Evolutionary conservation across 2,329 filamentous ascomycete genomes (phyloP), one percentile per base, ranked within the genome.

Genomic region (Trichoderma brevicompactum): DNA sequence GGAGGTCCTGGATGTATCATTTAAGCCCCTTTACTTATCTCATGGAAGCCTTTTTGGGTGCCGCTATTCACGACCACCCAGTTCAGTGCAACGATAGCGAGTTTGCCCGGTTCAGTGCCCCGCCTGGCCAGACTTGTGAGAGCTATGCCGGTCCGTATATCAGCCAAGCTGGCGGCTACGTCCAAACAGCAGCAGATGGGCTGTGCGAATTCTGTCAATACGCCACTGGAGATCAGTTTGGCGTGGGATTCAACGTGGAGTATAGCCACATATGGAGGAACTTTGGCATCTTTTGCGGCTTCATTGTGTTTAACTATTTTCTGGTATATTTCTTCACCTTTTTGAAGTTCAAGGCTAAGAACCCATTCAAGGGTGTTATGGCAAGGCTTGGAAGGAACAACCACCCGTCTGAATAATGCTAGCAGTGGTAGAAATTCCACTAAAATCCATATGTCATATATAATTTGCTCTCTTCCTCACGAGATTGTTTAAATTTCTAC

Each of bases 21-120:
- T 79, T 91, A 23, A 87, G 87, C 0, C 89, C 89, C 0, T 90
- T 90, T 75, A 83, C 85, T 67, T 91, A 91, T 69, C 80, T 90
- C 0, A 76, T 92, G 2, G 86, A 89, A 70, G 87, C 81, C 0
- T 82, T 89, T 60, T 78, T 92, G 1, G 84, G 80, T 0, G 82
- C 84, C 13, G 78, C 85, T 0, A 80, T 85, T 0, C 81, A 88
- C 67, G 77, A 82, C 0, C 78, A 87, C 17, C 81, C 83, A 0
- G 82, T 92, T 15, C 67, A 73, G 7, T 92, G 89, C 67, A 76
- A 80, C 0, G 67, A 78, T 5, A 76, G 78, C 1, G 89, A 92
- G 71, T 82, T 87, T 38, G 86, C 88, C 0, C 79, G 80, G 7
- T 91, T 91, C 73, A 72, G 77, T 1, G 77, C 88, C 0, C 89